These are phyloP conservation scores for Nitzschia putrida DNA, from an alignment of 108 stramenopile genomes.

Conservation along the genomic window DNA sequence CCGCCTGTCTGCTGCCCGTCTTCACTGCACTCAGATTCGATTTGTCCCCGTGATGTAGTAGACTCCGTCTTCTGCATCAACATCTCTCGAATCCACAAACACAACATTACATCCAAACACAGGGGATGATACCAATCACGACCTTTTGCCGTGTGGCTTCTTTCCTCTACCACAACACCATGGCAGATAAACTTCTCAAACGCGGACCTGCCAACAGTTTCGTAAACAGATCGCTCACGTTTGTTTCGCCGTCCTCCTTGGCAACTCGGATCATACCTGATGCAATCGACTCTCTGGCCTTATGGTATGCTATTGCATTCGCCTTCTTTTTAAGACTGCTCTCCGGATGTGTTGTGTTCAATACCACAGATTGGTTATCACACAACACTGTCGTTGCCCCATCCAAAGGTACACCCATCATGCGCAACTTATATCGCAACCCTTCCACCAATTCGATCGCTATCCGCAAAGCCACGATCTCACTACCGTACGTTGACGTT, in stretches of 20 bases:
- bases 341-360: constrained; percentile 41
- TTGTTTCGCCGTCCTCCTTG: constrained; percentile 32
- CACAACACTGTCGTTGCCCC: constrained; percentile 46
- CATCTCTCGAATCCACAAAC: too few relatives aligned
- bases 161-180: background rate
- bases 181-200: background rate
- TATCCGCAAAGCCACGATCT: constrained; percentile 46
- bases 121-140: too few relatives aligned
- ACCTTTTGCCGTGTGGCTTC: too few relatives aligned
- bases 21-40: too few relatives aligned
- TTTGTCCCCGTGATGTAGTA: too few relatives aligned
- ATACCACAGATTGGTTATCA: constrained; percentile 44
- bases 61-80: too few relatives aligned
- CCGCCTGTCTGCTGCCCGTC: too few relatives aligned
- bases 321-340: constrained; percentile 45
- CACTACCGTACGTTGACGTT: constrained; percentile 53
- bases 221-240: constrained; percentile 49
- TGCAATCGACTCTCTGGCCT: constrained; percentile 40
- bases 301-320: constrained; percentile 45
- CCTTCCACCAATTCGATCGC: constrained; percentile 25
- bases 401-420: constrained; percentile 50
- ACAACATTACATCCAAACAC: too few relatives aligned
- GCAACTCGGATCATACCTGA: constrained; percentile 32
- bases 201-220: constrained; percentile 27
- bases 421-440: constrained; percentile 51